Conservation (phyloP, 2,329 filamentous ascomycete genomes). For the Aspergillus glaucus region DNA sequence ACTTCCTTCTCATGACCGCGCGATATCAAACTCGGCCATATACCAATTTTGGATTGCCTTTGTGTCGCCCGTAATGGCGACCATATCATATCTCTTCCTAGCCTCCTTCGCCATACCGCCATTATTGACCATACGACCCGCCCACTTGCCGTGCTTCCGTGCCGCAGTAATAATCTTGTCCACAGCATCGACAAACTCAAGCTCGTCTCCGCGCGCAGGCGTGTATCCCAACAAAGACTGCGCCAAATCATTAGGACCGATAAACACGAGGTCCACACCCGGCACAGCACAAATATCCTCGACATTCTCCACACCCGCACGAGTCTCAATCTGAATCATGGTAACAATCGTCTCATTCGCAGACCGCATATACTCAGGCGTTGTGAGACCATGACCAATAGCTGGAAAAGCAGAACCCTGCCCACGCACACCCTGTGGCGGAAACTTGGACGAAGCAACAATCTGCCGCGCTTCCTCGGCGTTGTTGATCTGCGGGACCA, state of each 20-base stretch:
- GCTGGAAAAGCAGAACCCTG: constrained; percentile 23
- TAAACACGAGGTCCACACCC: constrained; percentile 34
- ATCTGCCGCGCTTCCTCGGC: constrained; percentile 40
- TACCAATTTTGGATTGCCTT: constrained; percentile 49
- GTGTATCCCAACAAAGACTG: constrained; percentile 54
- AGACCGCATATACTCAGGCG: constrained; percentile 25
- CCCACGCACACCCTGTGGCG: constrained; percentile 23
- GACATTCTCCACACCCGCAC: constrained; percentile 33
- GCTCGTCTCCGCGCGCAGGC: constrained; percentile 48
- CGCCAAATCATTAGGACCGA: constrained; percentile 32
- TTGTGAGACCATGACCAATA: constrained; percentile 27
- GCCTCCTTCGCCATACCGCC: constrained; percentile 37
- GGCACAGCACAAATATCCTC: constrained; percentile 34
- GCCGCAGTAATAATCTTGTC: constrained; percentile 53
- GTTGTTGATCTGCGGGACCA: constrained; percentile 38
- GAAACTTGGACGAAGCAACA: constrained; percentile 23
- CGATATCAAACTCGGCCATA: constrained; percentile 35
- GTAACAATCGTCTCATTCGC: constrained; percentile 31
- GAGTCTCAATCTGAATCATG: constrained; percentile 37
- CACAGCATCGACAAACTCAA: constrained; percentile 55
- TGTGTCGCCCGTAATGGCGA: constrained; percentile 42
- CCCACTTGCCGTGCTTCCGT: constrained; percentile 59
- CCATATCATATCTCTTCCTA: constrained; percentile 36
- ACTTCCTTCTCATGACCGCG: constrained; percentile 23
- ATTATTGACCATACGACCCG: constrained; percentile 48